These are phyloP conservation scores for Pseudogymnoascus sp. DNA, from an alignment of 2,329 filamentous ascomycete species.

Conservation along the genomic window DNA sequence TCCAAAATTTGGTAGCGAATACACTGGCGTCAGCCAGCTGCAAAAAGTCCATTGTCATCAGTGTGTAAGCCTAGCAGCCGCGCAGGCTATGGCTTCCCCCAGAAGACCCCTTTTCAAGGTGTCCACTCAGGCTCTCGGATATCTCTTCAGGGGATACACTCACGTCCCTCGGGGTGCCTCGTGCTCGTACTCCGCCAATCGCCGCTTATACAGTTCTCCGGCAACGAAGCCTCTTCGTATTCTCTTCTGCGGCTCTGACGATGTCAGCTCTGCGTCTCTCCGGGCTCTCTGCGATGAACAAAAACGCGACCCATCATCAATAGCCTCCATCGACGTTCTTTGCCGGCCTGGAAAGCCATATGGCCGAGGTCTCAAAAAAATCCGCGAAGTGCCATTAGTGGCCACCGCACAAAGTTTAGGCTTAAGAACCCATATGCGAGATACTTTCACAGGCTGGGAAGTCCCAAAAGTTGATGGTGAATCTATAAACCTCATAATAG, in stretches of 20 bases:
- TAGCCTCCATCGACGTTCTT: conserved; percentile 77
- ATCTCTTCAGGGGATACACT: background rate
- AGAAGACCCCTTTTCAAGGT: background rate
- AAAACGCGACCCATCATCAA: conserved; percentile 39
- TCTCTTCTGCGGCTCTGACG: conserved; percentile 89
- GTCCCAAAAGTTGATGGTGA: conserved; percentile 40
- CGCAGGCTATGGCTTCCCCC: background rate
- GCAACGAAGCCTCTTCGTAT: conserved; percentile 59
- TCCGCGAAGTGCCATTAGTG: conserved; percentile 57
- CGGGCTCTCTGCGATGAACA: conserved; percentile 58
- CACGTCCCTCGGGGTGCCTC: background rate
- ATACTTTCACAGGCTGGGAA: conserved; percentile 79
- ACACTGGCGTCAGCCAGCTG: background rate
- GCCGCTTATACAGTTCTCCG: background rate
- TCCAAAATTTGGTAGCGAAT: background rate
- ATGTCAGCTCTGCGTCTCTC: conserved; percentile 76
- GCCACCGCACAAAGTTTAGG: conserved; percentile 51
- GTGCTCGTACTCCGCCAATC: background rate
- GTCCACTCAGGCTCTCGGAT: background rate
- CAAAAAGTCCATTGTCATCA: background rate
- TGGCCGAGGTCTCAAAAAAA: conserved; percentile 62
- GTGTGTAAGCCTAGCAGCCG: background rate
- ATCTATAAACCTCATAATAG: conserved; percentile 69
- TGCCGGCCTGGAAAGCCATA: conserved; percentile 69
- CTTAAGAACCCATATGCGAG: conserved; percentile 58